These are phyloP conservation scores for Mayamaea pseudoterrestris DNA, from an alignment of 108 stramenopile genomes.

Conservation along the genomic window DNA sequence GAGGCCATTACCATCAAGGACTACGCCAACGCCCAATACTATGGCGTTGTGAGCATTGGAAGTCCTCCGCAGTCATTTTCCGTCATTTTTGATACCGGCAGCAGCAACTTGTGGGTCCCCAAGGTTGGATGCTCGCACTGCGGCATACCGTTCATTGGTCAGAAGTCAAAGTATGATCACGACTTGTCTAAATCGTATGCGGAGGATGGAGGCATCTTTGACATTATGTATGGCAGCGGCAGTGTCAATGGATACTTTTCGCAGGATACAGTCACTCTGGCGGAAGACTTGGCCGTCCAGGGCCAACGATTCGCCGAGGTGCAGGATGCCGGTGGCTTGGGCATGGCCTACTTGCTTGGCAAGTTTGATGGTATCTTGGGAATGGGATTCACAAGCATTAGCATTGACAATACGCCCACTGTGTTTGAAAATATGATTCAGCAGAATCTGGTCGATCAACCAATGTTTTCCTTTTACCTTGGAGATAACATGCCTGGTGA, in stretches of 20 bases:
- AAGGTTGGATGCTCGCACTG: slow-evolving; percentile 60
- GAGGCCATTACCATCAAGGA: slow-evolving; percentile 74
- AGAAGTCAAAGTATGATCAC: slow-evolving; percentile 59
- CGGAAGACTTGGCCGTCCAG: slow-evolving; percentile 52
- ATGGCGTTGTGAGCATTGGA: slow-evolving; percentile 58
- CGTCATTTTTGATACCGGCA: slow-evolving; percentile 97
- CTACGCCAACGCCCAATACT: slow-evolving; percentile 83
- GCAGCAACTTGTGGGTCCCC: slow-evolving; percentile 97
- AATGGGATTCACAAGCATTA: slow-evolving; percentile 86
- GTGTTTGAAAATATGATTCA: slow-evolving; percentile 90
- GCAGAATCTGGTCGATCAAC: slow-evolving; percentile 54
- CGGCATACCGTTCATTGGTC: slow-evolving; percentile 39
- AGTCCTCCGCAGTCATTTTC: slow-evolving; percentile 78
- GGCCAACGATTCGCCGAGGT: slow-evolving; percentile 79
- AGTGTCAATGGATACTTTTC: slow-evolving; percentile 64
- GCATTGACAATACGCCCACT: slow-evolving; percentile 77
- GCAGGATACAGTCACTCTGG: slow-evolving; percentile 50
- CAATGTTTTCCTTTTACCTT: slow-evolving; percentile 94
- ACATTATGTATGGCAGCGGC: slow-evolving; percentile 88
- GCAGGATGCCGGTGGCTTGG: slow-evolving; percentile 94
- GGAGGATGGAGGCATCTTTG: slow-evolving; percentile 59
- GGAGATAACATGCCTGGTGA: slow-evolving; percentile 88
- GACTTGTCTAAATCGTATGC: slow-evolving; percentile 29
- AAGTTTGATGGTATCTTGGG: slow-evolving; percentile 99
- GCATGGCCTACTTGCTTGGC: slow-evolving; percentile 86